A percentile compares a stretch with the other conserved stretches of the same genome.
phyloP scores from a whole-genome alignment of 805 yeast genomes.

The Wickerhamiella spandovensis region DNA sequence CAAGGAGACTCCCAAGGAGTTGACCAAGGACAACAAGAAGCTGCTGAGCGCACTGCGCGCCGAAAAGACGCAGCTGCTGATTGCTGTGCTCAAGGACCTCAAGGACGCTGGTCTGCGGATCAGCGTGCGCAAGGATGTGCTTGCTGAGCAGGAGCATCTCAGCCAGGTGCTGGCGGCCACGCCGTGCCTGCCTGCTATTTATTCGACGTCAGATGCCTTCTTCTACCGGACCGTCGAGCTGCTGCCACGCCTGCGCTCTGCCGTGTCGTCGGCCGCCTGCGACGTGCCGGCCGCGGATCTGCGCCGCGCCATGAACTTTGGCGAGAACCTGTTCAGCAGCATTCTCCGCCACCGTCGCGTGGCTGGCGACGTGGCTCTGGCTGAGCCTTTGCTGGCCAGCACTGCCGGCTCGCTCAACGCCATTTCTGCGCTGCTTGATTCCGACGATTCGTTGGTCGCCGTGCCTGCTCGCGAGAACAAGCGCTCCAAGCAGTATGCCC shows the following conservation, averaged over 20 bases:
- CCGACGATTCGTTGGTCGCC: not conserved
- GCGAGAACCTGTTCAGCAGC: conserved; percentile 54
- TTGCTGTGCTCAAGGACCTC: conserved; percentile 64
- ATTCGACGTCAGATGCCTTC: conserved; percentile 28
- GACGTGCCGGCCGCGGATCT: conserved; percentile 68
- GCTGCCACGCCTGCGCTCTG: conserved; percentile 61
- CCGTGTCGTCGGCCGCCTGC: conserved; percentile 45
- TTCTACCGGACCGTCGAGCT: conserved; percentile 66
- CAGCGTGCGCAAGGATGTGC: conserved; percentile 51
- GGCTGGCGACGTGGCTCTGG: not conserved
- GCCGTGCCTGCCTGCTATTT: conserved; percentile 27
- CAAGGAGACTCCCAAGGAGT: conserved; percentile 61
- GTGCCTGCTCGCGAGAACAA: not conserved
- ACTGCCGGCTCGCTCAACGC: not conserved
- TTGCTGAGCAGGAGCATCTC: conserved; percentile 46
- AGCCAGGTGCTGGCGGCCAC: conserved; percentile 47
- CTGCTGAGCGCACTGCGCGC: conserved; percentile 54
- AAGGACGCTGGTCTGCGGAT: conserved; percentile 64
- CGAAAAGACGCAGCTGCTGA: conserved; percentile 67
- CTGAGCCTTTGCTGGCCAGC: not conserved
- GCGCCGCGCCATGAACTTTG: conserved; percentile 60
- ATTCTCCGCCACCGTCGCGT: conserved; percentile 27
- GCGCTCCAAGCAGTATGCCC: not conserved
- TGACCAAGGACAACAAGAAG: conserved; percentile 64
- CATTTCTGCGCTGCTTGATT: not conserved